Base-by-base conservation (phyloP, 2,329 filamentous ascomycete species). In the Colletotrichum sp. region DNA sequence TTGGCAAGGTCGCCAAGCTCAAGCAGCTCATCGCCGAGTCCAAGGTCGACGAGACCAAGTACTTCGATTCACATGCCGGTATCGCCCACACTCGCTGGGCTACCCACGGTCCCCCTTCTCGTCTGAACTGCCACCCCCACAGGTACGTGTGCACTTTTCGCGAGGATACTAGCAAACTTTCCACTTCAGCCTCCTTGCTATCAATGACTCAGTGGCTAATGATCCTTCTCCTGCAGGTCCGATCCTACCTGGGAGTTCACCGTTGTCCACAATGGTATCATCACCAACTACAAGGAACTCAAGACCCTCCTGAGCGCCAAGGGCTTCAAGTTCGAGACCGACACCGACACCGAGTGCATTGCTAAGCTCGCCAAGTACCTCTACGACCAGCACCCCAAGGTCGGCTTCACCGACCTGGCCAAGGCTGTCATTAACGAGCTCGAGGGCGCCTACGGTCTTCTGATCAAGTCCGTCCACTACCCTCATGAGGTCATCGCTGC, bases 271-370 rank as follows among this genome's bases (percentile, higher is more conserved):
- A 99, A 99, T 88, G 97, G 97, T 84, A 99, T 99, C 91, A 99
- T 99, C 88, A 99, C 97, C 90, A 99, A 99, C 92, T 99, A 99
- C 93, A 99, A 99, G 92, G 97, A 99, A 89, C 90, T 99, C 82
- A 98, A 96, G 93, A 95, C 94, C 78, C 93, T 99, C 78, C 92
- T 99, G 80, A 92, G 94, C 88, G 91, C 91, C 90, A 99, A 99
- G 92, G 97, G 97, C 84, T 98, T 98, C 93, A 94, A 93, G 84
- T 99, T 99, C 85, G 97, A 99, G 93, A 99, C 97, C 68, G 96
- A 99, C 88, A 99, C 97, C 80, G 97, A 99, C 84, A 99, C 97
- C 69, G 97, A 99, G 89, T 98, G 96, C 87, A 99, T 99, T 87
- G 97, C 97, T 80, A 99, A 99, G 91, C 93, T 99, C 80, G 94